A percentile compares a stretch with the other conserved stretches of the same genome.
Conservation (phyloP, 2,329 filamentous ascomycete genomes). For the Paraphaeosphaeria sporulosa region DNA sequence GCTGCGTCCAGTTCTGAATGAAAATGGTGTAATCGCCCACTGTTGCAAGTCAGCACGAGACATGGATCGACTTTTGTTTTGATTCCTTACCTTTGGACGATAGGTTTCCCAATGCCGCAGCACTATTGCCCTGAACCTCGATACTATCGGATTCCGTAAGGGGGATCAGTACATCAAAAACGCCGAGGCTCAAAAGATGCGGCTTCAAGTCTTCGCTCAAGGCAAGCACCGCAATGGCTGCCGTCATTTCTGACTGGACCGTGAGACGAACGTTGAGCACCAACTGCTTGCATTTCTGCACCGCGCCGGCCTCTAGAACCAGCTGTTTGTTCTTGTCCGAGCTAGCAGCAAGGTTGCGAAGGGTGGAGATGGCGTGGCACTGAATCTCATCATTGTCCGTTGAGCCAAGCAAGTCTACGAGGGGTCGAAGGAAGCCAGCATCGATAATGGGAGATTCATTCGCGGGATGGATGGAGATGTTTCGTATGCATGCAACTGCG, state of each 20-base stretch:
- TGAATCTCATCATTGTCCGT: slow-evolving; percentile 99
- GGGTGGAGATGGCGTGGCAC: slow-evolving; percentile 96
- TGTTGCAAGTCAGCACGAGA: slow-evolving; percentile 53
- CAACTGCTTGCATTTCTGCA: slow-evolving; percentile 98
- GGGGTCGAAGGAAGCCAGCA: slow-evolving; percentile 89
- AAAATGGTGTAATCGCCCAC: slow-evolving; percentile 98
- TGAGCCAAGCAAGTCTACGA: slow-evolving; percentile 92
- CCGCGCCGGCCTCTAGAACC: slow-evolving; percentile 94
- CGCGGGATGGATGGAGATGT: slow-evolving; percentile 96
- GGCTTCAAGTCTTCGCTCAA: slow-evolving; percentile 95
- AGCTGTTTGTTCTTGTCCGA: slow-evolving; percentile 98
- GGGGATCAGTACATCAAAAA: slow-evolving; percentile 95
- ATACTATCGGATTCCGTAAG: slow-evolving; percentile 95
- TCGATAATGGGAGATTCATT: slow-evolving; percentile 99
- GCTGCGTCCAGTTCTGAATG: slow-evolving; percentile 90
- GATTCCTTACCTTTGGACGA: slow-evolving; percentile 91
- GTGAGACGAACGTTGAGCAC: slow-evolving; percentile 91
- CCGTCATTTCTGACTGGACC: slow-evolving; percentile 99
- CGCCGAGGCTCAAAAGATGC: slow-evolving; percentile 86
- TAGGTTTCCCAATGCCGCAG: slow-evolving; percentile 91
- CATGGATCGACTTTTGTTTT: too few relatives aligned
- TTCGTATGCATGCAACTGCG: slow-evolving; percentile 96
- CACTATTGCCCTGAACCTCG: slow-evolving; percentile 97
- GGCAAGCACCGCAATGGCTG: slow-evolving; percentile 95
- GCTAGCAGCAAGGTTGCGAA: slow-evolving; percentile 93